These are phyloP conservation scores for Pistacia atlantica DNA, from an alignment of 345 rosid species.

Conservation along the genomic window DNA sequence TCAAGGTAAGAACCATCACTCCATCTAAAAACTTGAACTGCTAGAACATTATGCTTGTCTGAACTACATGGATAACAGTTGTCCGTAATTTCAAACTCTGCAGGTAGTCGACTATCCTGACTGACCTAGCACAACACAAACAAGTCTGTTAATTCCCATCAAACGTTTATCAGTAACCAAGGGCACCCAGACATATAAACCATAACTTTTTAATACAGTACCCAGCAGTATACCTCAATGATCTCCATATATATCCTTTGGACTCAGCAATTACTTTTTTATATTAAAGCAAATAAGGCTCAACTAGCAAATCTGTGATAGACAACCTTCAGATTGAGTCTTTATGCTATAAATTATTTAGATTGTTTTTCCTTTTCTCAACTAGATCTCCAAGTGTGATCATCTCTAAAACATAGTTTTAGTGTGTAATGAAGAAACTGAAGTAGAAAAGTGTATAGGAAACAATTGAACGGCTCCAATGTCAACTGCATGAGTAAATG, in stretches of 20 bases:
- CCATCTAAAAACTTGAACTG: conserved; percentile 98
- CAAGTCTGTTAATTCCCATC: conserved; percentile 18
- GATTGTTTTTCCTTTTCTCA: neutral
- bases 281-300: neutral
- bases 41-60: conserved; percentile 78
- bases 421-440: neutral
- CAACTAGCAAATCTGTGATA: neutral
- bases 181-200: neutral
- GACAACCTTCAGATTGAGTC: conserved; percentile 2
- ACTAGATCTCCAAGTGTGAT: neutral
- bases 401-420: neutral
- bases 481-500: neutral
- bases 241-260: neutral
- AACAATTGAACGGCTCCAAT: neutral
- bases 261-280: neutral
- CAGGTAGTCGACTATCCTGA: conserved; percentile 97
- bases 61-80: conserved; percentile 74
- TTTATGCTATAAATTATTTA: neutral
- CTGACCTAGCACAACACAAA: conserved; percentile 46
- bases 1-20: conserved; percentile 99
- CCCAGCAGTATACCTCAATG: conserved; percentile 2
- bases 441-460: neutral
- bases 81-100: conserved; percentile 97
- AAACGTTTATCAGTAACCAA: conserved; percentile 1
- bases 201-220: neutral